These are phyloP conservation scores for Malassezia cuniculi DNA, from an alignment of 1,284 basidiomycete species.

Conservation along the genomic window DNA sequence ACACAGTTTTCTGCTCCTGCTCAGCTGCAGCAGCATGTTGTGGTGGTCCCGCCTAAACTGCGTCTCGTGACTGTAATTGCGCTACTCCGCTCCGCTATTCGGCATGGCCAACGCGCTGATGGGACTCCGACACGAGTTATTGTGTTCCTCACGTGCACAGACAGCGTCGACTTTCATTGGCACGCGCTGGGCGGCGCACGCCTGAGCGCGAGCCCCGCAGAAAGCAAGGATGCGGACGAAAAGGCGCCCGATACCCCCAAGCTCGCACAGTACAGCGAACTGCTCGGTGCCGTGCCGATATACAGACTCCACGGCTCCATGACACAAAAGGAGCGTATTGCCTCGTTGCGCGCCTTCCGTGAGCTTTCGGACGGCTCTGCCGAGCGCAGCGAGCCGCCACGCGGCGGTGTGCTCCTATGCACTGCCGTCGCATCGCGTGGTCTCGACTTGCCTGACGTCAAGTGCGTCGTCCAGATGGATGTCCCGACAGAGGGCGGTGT, in stretches of 20 bases:
- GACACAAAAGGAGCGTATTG: slow-evolving; percentile 64
- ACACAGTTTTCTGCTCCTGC: slow-evolving; percentile 80
- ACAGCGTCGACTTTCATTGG: slow-evolving; percentile 97
- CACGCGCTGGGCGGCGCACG: slow-evolving; percentile 62
- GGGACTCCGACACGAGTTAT: slow-evolving; percentile 55
- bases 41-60: slow-evolving; percentile 82
- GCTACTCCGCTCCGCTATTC: slow-evolving; percentile 55
- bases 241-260: slow-evolving; percentile 26
- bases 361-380: slow-evolving; percentile 6
- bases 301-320: slow-evolving; percentile 92
- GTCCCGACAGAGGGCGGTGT: slow-evolving; percentile 91
- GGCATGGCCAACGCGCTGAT: slow-evolving; percentile 45
- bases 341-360: slow-evolving; percentile 70
- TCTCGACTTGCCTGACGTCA: slow-evolving; percentile 88
- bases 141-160: slow-evolving; percentile 90
- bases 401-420: slow-evolving; percentile 63
- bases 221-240: slow-evolving; percentile 8
- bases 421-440: slow-evolving; percentile 95
- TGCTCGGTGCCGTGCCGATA: slow-evolving; percentile 59
- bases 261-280: slow-evolving; percentile 50
- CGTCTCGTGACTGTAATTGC: slow-evolving; percentile 81
- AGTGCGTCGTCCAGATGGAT: slow-evolving; percentile 89
- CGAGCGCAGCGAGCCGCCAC: slow-evolving; percentile 6
- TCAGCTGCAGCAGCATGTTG: slow-evolving; percentile 84
- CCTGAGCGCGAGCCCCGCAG: slow-evolving; percentile 50